A percentile compares a stretch with the other conserved stretches of the same genome.
Conservation (phyloP, 306 rosid genomes). For the Rosa persica region DNA sequence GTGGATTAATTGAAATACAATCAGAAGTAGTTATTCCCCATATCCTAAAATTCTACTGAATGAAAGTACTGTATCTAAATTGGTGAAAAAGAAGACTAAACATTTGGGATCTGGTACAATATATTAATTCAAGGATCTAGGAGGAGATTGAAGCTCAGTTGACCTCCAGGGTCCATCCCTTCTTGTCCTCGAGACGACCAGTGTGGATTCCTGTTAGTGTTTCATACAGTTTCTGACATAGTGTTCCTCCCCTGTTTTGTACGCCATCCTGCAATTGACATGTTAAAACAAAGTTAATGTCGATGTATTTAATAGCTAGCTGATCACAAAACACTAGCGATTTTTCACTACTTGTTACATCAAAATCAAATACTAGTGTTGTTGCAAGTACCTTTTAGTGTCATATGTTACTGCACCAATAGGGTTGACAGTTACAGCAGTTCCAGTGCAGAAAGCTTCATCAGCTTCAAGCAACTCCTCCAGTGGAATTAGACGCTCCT, state of each 20-base stretch:
- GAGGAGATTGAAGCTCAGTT: conserved; percentile 15
- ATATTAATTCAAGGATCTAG: too few species aligned
- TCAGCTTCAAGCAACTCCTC: conserved; percentile 54
- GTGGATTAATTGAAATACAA: too few species aligned
- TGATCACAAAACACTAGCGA: too few species aligned
- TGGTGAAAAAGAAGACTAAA: too few species aligned
- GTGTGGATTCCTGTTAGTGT: conserved; percentile 51
- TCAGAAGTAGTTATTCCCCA: too few species aligned
- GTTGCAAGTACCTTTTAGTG: conserved; percentile 22
- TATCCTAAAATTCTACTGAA: too few species aligned
- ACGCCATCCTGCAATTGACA: conserved; percentile 37
- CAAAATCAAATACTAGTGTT: too few species aligned
- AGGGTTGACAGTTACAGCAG: conserved; percentile 42
- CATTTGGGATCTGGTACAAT: too few species aligned
- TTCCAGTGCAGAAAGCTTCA: conserved; percentile 70
- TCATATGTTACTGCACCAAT: conserved; percentile 34
- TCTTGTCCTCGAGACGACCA: conserved; percentile 45
- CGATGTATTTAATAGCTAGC: too few species aligned
- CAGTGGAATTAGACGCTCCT: conserved; percentile 40
- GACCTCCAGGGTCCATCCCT: conserved; percentile 45
- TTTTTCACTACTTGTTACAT: too few species aligned
- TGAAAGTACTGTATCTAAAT: too few species aligned
- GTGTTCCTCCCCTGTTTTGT: conserved; percentile 39
- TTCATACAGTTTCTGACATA: conserved; percentile 37
- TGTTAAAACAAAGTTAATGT: too few species aligned